A percentile compares a stretch with the other conserved stretches of the same genome.
phyloP scores from a whole-genome alignment of 352 stramenopile genomes.

The Globisporangium mamillatum region DNA sequence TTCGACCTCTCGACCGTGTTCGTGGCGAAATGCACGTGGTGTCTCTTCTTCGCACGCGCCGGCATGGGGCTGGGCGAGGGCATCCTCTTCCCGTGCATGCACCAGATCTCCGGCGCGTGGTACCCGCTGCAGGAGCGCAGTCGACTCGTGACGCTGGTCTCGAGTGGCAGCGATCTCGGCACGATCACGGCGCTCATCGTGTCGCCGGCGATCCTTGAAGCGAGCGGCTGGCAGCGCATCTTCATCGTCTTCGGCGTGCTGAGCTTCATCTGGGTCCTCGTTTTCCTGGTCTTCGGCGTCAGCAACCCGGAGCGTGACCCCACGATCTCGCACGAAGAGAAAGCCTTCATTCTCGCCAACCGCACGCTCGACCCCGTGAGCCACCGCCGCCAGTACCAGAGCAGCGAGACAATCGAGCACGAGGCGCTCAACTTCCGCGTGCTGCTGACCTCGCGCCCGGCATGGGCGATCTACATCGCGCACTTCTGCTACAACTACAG shows the following conservation, averaged over 20 bases:
- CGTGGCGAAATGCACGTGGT: slow-evolving; percentile 53
- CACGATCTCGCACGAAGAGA: slow-evolving; percentile 54
- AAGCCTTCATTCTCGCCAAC: slow-evolving; percentile 63
- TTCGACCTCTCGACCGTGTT: slow-evolving; percentile 80
- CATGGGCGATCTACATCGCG: slow-evolving; percentile 83
- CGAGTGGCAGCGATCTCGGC: slow-evolving; percentile 75
- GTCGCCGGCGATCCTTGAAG: slow-evolving; percentile 65
- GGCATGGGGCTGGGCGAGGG: slow-evolving; percentile 85
- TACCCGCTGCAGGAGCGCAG: slow-evolving; percentile 82
- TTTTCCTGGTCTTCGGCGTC: slow-evolving; percentile 54
- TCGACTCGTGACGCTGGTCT: slow-evolving; percentile 73
- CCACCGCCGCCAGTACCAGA: slow-evolving; percentile 36
- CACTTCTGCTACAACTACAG: slow-evolving; percentile 89
- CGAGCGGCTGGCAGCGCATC: slow-evolving; percentile 66
- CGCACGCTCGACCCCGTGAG: slow-evolving; percentile 46
- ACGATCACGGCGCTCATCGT: slow-evolving; percentile 79
- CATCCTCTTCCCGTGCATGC: slow-evolving; percentile 88
- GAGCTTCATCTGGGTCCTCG: slow-evolving; percentile 73
- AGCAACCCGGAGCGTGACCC: slow-evolving; percentile 67
- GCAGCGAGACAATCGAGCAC: slow-evolving; percentile 34
- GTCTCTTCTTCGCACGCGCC: slow-evolving; percentile 71
- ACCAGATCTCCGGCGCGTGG: slow-evolving; percentile 81
- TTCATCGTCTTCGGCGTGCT: slow-evolving; percentile 75
- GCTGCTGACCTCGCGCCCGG: slow-evolving; percentile 58
- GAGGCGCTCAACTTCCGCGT: slow-evolving; percentile 65